These are phyloP conservation scores for Fibroporia radiculosa DNA, from an alignment of 768 basidiomycete genomes.

Conservation along the genomic window DNA sequence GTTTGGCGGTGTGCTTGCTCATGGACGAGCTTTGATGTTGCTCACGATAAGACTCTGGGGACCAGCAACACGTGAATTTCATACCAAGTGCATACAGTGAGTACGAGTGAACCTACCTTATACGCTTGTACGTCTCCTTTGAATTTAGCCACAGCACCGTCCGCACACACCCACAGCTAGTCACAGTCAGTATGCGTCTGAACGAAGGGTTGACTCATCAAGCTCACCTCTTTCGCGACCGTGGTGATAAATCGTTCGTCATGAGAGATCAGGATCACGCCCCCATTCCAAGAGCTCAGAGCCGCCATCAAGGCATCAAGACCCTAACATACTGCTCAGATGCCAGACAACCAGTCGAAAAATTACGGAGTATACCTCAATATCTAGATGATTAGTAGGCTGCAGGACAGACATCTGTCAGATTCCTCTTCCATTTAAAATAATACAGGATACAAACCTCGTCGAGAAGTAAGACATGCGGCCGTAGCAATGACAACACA, in stretches of 20 bases:
- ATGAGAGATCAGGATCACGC: conserved; percentile 90
- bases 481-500: conserved; percentile 73
- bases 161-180: conserved; percentile 90
- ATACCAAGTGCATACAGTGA: background rate
- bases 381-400: conserved; percentile 96
- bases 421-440: background rate
- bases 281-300: conserved; percentile 74
- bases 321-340: conserved; percentile 47
- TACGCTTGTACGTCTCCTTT: conserved; percentile 86
- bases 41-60: conserved; percentile 61
- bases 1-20: too few species aligned
- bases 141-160: conserved; percentile 76
- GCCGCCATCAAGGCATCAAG: conserved; percentile 92
- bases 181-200: conserved; percentile 9
- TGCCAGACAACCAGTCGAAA: background rate
- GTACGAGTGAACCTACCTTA: conserved; percentile 51
- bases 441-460: conserved; percentile 67
- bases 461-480: conserved; percentile 90
- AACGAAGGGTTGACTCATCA: background rate
- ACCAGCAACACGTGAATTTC: conserved; percentile 5
- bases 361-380: conserved; percentile 48
- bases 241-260: conserved; percentile 93
- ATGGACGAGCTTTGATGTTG: conserved; percentile 28
- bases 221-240: conserved; percentile 71
- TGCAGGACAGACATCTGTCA: background rate